phyloP scores from a whole-genome alignment of 2,329 filamentous ascomycete genomes.

The Arthroderma sp. region DNA sequence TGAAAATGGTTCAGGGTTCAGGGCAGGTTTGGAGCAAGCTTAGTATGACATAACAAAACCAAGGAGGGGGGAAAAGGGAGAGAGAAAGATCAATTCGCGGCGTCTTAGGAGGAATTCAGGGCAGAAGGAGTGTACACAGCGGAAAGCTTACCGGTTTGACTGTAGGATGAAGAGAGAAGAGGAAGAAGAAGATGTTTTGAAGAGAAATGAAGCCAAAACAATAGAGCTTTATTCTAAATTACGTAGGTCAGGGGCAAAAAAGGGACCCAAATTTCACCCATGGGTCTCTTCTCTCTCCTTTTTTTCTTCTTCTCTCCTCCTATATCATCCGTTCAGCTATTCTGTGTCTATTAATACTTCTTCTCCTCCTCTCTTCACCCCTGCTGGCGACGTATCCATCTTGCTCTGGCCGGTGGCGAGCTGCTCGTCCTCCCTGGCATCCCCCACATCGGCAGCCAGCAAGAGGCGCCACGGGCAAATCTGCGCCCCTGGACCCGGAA shows the following conservation, averaged over 20 bases:
- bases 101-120: too few species aligned
- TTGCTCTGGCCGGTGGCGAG: neutral
- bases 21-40: neutral
- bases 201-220: neutral
- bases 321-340: neutral
- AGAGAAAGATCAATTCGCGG: too few species aligned
- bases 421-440: neutral
- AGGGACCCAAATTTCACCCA: neutral
- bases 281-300: neutral
- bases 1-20: neutral
- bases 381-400: neutral
- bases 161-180: neutral
- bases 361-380: neutral
- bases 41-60: neutral
- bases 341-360: neutral
- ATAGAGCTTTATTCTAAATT: neutral
- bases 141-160: neutral
- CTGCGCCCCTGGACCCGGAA: slow-evolving; percentile 1
- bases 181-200: neutral
- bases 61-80: neutral
- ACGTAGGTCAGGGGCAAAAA: neutral
- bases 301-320: neutral
- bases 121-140: neutral
- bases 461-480: neutral
- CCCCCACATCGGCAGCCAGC: neutral